Percentiles rank a stretch among this genome's conserved stretches.
Evolutionary conservation across 1,139 yeast species (phyloP).

Genomic region (Lodderomyces elongisporus): DNA sequence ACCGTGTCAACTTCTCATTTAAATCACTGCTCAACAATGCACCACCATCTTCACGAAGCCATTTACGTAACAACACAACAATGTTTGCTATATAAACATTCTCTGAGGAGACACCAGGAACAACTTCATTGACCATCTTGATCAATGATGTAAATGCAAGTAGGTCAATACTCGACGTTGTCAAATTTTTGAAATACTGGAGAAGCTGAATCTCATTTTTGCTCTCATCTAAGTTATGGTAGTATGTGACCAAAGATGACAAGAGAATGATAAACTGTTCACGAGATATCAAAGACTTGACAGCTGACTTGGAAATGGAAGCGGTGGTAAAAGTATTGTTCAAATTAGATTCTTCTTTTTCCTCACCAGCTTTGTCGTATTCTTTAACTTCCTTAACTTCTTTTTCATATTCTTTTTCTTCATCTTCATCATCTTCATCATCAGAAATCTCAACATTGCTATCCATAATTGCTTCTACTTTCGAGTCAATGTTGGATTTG

Average conservation of each 20-base stretch:
- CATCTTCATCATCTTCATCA: conserved; percentile 17
- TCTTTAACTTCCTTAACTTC: conserved; percentile 4
- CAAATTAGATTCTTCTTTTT: conserved; percentile 1
- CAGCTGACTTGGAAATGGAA: not conserved
- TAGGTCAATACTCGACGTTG: conserved; percentile 14
- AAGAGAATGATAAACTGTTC: conserved; percentile 33
- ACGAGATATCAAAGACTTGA: conserved; percentile 25
- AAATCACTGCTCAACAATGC: not conserved
- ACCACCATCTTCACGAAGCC: conserved; percentile 24
- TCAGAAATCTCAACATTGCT: conserved; percentile 24
- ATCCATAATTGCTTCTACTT: conserved; percentile 16
- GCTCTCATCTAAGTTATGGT: conserved; percentile 17
- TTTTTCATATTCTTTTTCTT: conserved; percentile 11
- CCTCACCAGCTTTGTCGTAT: no score
- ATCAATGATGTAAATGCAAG: conserved; percentile 33
- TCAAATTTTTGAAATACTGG: conserved; percentile 20
- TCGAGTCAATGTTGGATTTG: conserved; percentile 16
- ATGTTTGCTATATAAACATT: conserved; percentile 24
- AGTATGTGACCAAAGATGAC: conserved; percentile 24
- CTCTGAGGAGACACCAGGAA: conserved; percentile 20
- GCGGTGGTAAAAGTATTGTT: no score
- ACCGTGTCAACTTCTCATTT: conserved; percentile 22
- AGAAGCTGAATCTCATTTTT: conserved; percentile 21
- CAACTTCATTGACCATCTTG: conserved; percentile 21
- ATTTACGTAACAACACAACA: conserved; percentile 24